A percentile compares a stretch with the other conserved stretches of the same genome.
phyloP scores from a whole-genome alignment of 805 yeast genomes.

The Isabelozyma rhagii region DNA sequence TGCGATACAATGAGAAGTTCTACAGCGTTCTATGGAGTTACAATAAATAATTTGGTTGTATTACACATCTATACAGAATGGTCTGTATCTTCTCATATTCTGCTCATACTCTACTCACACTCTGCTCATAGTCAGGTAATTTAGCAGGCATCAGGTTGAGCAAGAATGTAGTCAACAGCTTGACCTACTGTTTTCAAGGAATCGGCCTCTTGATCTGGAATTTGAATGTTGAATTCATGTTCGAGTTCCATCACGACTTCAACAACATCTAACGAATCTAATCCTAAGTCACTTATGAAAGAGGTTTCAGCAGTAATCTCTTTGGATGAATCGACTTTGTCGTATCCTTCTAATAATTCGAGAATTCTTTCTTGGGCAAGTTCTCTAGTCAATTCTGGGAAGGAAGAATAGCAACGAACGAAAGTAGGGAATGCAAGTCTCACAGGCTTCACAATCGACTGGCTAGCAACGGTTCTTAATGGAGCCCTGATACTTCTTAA shows the following conservation, averaged over 20 bases:
- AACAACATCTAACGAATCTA: slow-evolving; percentile 46
- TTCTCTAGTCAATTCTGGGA: slow-evolving; percentile 62
- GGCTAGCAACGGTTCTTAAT: slow-evolving; percentile 9
- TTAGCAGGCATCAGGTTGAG: slow-evolving; percentile 42
- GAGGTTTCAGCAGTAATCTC: slow-evolving; percentile 35
- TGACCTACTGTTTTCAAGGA: slow-evolving; percentile 45
- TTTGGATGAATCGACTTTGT: slow-evolving; percentile 43
- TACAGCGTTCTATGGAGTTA: too few species aligned
- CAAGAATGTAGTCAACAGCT: slow-evolving; percentile 38
- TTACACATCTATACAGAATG: too few species aligned
- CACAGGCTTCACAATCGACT: slow-evolving; percentile 7
- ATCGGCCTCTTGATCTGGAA: slow-evolving; percentile 47
- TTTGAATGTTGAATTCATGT: slow-evolving; percentile 46
- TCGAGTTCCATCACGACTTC: slow-evolving; percentile 47
- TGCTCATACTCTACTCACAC: neutral
- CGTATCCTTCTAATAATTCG: slow-evolving; percentile 64
- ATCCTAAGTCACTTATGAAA: slow-evolving; percentile 40
- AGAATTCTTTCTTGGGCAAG: slow-evolving; percentile 57
- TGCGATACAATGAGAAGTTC: too few species aligned
- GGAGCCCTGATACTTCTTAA: slow-evolving; percentile 25
- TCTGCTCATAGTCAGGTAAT: neutral
- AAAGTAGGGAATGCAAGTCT: slow-evolving; percentile 6
- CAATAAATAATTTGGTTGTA: too few species aligned
- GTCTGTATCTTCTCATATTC: too few species aligned
- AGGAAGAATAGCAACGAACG: slow-evolving; percentile 48